Conservation (phyloP, 306 rosid species). For the Pterocarpus santalinus region DNA sequence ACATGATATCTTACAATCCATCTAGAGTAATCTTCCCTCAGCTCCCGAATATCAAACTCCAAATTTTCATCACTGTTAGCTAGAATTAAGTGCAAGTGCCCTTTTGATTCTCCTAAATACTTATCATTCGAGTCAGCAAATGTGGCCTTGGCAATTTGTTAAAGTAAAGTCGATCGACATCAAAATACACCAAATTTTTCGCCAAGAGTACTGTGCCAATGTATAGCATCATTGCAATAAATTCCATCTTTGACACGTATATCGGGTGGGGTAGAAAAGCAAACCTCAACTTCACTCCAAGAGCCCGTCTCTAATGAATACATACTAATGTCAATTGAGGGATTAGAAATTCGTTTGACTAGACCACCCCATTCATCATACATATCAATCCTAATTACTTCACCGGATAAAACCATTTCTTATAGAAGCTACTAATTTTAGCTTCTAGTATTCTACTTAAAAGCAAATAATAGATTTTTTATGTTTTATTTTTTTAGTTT, state of each 20-base stretch:
- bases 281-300: background rate
- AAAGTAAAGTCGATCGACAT: background rate
- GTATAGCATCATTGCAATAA: slow-evolving; percentile 8
- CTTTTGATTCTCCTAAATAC: background rate
- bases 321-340: background rate
- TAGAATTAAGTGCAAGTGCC: background rate
- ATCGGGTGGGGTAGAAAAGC: background rate
- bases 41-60: slow-evolving; percentile 8
- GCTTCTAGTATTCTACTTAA: too few species aligned
- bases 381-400: too few species aligned
- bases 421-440: too few species aligned
- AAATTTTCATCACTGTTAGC: background rate
- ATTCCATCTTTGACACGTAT: background rate
- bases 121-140: background rate
- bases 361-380: too few species aligned
- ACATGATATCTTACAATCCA: background rate
- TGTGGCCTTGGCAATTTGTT: background rate
- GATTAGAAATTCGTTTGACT: too few species aligned
- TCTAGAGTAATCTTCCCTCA: background rate
- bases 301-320: background rate
- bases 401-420: too few species aligned
- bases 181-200: background rate
- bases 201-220: background rate
- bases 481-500: too few species aligned
- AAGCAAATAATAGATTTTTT: too few species aligned